These are phyloP conservation scores for Peziza echinospora DNA, from an alignment of 495 filamentous ascomycete genomes.

Conservation along the genomic window DNA sequence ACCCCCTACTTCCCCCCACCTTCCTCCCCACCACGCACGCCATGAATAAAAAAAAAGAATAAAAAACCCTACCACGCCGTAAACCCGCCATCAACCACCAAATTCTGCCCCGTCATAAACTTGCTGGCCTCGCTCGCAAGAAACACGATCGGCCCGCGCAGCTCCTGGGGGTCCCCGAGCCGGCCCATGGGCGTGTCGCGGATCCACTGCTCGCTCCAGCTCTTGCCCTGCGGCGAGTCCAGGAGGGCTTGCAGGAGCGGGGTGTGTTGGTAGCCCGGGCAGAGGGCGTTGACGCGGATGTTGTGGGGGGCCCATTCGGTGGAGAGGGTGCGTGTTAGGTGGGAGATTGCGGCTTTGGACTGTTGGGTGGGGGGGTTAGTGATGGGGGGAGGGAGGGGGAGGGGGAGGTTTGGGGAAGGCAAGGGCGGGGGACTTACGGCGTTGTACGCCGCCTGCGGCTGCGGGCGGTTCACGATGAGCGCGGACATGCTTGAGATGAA, in stretches of 20 bases:
- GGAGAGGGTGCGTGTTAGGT: conserved; percentile 56
- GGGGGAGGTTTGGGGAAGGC: neutral
- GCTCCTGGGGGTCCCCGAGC: conserved; percentile 78
- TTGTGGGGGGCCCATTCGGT: conserved; percentile 74
- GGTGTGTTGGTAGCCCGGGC: conserved; percentile 85
- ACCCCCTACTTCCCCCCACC: too few relatives aligned
- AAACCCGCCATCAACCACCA: conserved; percentile 82
- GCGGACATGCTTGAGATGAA: conserved; percentile 94
- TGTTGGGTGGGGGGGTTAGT: neutral
- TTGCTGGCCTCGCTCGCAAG: conserved; percentile 62
- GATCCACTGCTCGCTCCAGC: conserved; percentile 69
- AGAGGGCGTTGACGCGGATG: conserved; percentile 82
- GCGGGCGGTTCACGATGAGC: conserved; percentile 77
- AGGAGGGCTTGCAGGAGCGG: conserved; percentile 88
- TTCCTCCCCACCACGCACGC: too few relatives aligned
- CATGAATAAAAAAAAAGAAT: too few relatives aligned
- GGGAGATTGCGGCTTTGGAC: conserved; percentile 70
- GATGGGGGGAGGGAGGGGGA: neutral
- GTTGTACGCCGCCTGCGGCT: conserved; percentile 76
- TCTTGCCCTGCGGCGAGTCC: conserved; percentile 75
- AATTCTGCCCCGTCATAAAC: conserved; percentile 78
- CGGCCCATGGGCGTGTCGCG: conserved; percentile 74
- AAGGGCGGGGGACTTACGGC: conserved; percentile 19
- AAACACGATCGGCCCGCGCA: conserved; percentile 86
- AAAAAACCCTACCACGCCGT: conserved; percentile 31